A percentile compares a stretch with the other conserved stretches of the same genome.
phyloP scores from a whole-genome alignment of 495 filamentous ascomycete species.

The Podospora pseudopauciseta region DNA sequence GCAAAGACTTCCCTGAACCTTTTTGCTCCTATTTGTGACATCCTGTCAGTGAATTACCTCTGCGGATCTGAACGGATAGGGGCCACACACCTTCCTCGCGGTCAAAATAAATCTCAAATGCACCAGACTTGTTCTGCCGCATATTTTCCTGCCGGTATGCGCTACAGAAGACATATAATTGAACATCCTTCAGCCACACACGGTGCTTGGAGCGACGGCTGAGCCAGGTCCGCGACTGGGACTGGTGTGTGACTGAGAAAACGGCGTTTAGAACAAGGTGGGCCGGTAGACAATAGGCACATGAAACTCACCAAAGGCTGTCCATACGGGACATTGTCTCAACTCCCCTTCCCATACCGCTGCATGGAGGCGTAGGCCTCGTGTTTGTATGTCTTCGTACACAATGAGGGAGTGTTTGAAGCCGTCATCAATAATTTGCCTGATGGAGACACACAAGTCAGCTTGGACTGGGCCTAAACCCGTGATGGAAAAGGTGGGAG shows the following conservation, averaged over 20 bases:
- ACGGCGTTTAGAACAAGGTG: neutral
- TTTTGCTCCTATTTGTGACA: slow-evolving; percentile 27
- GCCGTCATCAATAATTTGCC: slow-evolving; percentile 67
- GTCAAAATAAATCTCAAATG: slow-evolving; percentile 47
- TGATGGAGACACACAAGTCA: slow-evolving; percentile 26
- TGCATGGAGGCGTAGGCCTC: slow-evolving; percentile 55
- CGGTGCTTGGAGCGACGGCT: slow-evolving; percentile 46
- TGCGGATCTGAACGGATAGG: neutral
- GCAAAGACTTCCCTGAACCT: slow-evolving; percentile 43
- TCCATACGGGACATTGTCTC: slow-evolving; percentile 64
- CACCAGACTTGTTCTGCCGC: slow-evolving; percentile 40
- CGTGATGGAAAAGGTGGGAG: neutral
- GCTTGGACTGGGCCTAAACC: neutral
- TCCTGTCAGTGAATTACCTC: neutral
- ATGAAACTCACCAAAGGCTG: slow-evolving; percentile 56
- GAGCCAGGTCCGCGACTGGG: slow-evolving; percentile 57
- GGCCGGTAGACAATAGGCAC: neutral
- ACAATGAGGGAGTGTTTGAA: slow-evolving; percentile 70
- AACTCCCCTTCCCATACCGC: slow-evolving; percentile 50
- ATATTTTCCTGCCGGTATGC: slow-evolving; percentile 52
- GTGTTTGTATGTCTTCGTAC: slow-evolving; percentile 61
- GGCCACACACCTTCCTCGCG: slow-evolving; percentile 35
- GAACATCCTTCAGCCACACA: slow-evolving; percentile 59
- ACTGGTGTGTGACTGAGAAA: slow-evolving; percentile 54
- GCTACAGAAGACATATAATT: slow-evolving; percentile 59